A percentile compares a stretch with the other conserved stretches of the same genome.
phyloP scores from a whole-genome alignment of 495 filamentous ascomycete genomes.

The Trichocladium antarcticum region DNA sequence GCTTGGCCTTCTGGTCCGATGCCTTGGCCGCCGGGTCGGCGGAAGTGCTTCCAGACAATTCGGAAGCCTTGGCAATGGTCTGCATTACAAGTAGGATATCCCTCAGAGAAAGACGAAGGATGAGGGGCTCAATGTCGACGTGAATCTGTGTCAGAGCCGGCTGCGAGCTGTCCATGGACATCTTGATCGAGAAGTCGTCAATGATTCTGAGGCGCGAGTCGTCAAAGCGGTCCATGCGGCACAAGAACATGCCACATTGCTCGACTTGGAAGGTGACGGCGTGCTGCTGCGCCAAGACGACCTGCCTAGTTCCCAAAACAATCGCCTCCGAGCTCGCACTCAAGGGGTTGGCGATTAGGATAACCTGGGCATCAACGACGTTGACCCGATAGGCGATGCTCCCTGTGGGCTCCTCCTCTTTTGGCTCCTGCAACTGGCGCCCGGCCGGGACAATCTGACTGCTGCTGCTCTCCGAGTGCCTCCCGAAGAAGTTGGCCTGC shows the following conservation, averaged over 20 bases:
- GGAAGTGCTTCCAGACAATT: conserved; percentile 55
- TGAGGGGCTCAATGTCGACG: conserved; percentile 79
- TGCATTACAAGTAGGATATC: conserved; percentile 91
- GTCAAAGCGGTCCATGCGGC: conserved; percentile 94
- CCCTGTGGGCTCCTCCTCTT: conserved; percentile 42
- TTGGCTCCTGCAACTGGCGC: conserved; percentile 2
- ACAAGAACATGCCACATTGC: conserved; percentile 94
- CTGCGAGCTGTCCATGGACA: conserved; percentile 75
- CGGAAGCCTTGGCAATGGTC: conserved; percentile 85
- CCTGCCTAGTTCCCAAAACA: conserved; percentile 86
- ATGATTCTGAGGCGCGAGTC: conserved; percentile 76
- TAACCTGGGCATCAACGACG: conserved; percentile 88
- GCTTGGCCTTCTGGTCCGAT: conserved; percentile 49
- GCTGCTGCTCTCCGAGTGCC: conserved; percentile 19
- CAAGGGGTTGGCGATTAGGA: conserved; percentile 87
- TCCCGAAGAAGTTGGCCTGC: conserved; percentile 27
- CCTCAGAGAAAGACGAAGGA: conserved; percentile 82
- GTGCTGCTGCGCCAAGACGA: conserved; percentile 86
- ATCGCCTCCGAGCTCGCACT: conserved; percentile 87
- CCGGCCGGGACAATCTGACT: conserved; percentile 3
- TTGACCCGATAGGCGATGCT: conserved; percentile 84
- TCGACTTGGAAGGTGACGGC: conserved; percentile 84
- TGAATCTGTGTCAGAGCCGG: conserved; percentile 65
- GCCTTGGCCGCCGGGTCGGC: conserved; percentile 28
- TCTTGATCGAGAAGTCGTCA: conserved; percentile 85